Conservation (phyloP, 2,329 filamentous ascomycete species). For the Diplodia mutila region DNA sequence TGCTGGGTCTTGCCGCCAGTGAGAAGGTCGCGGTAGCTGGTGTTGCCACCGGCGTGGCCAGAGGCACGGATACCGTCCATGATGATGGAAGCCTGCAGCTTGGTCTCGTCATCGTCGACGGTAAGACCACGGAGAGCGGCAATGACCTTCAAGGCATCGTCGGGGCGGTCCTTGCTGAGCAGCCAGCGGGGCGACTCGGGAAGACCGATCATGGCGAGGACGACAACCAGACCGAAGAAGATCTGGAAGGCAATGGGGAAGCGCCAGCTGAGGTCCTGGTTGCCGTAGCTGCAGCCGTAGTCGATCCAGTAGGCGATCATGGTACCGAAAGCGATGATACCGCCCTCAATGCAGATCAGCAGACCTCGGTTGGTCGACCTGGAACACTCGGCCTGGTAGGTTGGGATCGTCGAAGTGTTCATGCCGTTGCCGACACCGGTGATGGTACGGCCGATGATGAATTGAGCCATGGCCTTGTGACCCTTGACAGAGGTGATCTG, state of each 20-base stretch:
- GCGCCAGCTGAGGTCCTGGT: slow-evolving; percentile 48
- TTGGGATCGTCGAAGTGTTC: slow-evolving; percentile 59
- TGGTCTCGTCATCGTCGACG: slow-evolving; percentile 60
- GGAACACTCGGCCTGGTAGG: slow-evolving; percentile 59
- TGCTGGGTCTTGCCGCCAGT: slow-evolving; percentile 68
- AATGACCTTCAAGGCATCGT: slow-evolving; percentile 55
- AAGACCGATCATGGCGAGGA: slow-evolving; percentile 49
- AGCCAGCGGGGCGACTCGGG: slow-evolving; percentile 67
- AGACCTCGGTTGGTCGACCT: slow-evolving; percentile 62
- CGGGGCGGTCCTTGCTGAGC: slow-evolving; percentile 55
- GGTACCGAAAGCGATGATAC: slow-evolving; percentile 56
- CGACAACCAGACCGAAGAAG: slow-evolving; percentile 52
- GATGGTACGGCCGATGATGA: slow-evolving; percentile 57
- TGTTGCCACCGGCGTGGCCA: slow-evolving; percentile 46
- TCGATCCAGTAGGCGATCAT: slow-evolving; percentile 56
- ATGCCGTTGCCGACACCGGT: slow-evolving; percentile 61
- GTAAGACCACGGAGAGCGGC: slow-evolving; percentile 54
- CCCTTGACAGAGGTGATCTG: slow-evolving; percentile 43
- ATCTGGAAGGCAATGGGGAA: slow-evolving; percentile 60
- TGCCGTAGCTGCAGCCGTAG: slow-evolving; percentile 41
- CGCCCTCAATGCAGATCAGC: slow-evolving; percentile 63
- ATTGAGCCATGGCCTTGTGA: slow-evolving; percentile 49
- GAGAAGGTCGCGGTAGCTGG: slow-evolving; percentile 58
- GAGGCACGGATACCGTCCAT: slow-evolving; percentile 58
- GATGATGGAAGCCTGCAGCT: slow-evolving; percentile 66